phyloP scores from a whole-genome alignment of 1,139 yeast genomes.

The Schizosaccharomyces versatilis region DNA sequence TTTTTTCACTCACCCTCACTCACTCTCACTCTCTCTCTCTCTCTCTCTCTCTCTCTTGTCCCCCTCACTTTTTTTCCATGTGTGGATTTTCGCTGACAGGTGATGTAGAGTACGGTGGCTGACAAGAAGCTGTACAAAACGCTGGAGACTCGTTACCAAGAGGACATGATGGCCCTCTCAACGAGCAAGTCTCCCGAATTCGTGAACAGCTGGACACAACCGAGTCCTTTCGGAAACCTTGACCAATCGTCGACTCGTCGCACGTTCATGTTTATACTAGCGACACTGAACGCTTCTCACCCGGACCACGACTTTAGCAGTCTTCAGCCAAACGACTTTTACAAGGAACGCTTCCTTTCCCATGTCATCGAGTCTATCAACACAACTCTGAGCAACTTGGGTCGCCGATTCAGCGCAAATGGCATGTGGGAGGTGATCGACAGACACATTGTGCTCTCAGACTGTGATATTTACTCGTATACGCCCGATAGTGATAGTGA shows the following conservation, averaged over 20 bases:
- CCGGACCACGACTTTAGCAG: slow-evolving; percentile 89
- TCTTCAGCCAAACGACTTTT: slow-evolving; percentile 70
- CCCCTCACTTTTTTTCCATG: not conserved
- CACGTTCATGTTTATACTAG: slow-evolving; percentile 74
- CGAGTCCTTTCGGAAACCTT: slow-evolving; percentile 69
- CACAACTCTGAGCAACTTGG: slow-evolving; percentile 57
- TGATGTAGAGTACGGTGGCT: not conserved
- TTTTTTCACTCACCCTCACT: too few relatives aligned
- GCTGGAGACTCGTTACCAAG: slow-evolving; percentile 27
- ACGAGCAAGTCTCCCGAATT: slow-evolving; percentile 22
- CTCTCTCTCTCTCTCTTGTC: not conserved
- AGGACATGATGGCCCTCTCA: slow-evolving; percentile 8
- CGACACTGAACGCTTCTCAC: slow-evolving; percentile 72
- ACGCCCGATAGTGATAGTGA: slow-evolving; percentile 9
- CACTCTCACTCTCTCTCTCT: not conserved
- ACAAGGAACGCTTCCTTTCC: slow-evolving; percentile 28
- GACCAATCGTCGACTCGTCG: slow-evolving; percentile 64
- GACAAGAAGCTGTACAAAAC: slow-evolving; percentile 76
- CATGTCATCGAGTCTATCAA: slow-evolving; percentile 53
- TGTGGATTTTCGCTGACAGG: not conserved
- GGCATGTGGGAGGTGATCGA: slow-evolving; percentile 84
- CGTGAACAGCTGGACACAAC: not conserved
- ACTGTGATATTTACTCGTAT: slow-evolving; percentile 9
- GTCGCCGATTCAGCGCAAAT: slow-evolving; percentile 28
- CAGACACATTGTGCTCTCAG: slow-evolving; percentile 54